Conservation (phyloP, 805 yeast genomes). For the Ogataea parapolymorpha region DNA sequence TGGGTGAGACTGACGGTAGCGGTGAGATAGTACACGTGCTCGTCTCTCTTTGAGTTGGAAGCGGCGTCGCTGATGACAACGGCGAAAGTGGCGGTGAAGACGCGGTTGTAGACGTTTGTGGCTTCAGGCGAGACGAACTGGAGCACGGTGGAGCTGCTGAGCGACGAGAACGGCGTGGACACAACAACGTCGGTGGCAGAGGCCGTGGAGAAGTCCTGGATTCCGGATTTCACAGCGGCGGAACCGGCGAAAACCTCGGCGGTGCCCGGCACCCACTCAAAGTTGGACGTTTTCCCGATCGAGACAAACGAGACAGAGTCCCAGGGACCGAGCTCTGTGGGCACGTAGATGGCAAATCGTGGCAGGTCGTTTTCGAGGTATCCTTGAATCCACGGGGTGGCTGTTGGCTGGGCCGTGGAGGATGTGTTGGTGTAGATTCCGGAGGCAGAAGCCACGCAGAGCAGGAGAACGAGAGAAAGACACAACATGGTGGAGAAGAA, state of each 20-base stretch:
- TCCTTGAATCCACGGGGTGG: constrained; percentile 22
- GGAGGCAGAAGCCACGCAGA: constrained; percentile 6
- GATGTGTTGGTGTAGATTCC: constrained; percentile 10
- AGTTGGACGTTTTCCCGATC: constrained; percentile 14
- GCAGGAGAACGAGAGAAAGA: constrained; percentile 7
- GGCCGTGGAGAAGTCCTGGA: constrained; percentile 11
- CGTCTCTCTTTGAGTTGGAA: constrained; percentile 18
- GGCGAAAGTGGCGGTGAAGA: constrained; percentile 23
- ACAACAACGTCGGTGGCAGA: constrained; percentile 14
- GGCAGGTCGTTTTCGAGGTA: constrained; percentile 18
- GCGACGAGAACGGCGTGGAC: constrained; percentile 4
- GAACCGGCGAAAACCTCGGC: constrained; percentile 12
- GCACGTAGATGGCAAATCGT: constrained; percentile 19
- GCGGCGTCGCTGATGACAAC: constrained; percentile 10
- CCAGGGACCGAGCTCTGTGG: constrained; percentile 21
- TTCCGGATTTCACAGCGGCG: constrained; percentile 5
- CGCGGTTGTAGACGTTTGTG: constrained; percentile 19
- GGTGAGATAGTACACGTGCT: constrained; percentile 18
- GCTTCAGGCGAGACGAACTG: constrained; percentile 15
- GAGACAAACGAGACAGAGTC: constrained; percentile 16
- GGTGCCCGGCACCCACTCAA: constrained; percentile 20
- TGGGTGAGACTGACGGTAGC: constrained; percentile 14
- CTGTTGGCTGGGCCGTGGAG: constrained; percentile 7
- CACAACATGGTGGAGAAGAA: constrained; percentile 2
- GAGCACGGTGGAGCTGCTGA: constrained; percentile 9